Base-by-base conservation (phyloP, 2,329 filamentous ascomycete species). In the Penicillium sp. region DNA sequence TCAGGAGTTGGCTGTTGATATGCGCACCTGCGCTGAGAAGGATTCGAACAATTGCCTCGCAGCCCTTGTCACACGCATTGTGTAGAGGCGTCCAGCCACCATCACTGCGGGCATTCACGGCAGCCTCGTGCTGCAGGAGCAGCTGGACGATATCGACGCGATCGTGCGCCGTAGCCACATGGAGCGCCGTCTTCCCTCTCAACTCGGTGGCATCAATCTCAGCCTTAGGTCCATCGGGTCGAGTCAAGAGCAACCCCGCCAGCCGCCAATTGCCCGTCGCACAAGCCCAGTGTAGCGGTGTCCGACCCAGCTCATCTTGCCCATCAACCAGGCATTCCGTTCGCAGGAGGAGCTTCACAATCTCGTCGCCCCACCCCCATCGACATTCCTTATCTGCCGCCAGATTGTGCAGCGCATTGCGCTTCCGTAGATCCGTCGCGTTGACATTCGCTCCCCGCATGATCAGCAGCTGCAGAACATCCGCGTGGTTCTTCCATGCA, bases 281-380 rank as follows among this genome's bases (percentile, higher is more conserved):
- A 23, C 75, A 78, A 2, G 78, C 77, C 77, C 77, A 80, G 44
- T 80, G 70, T 28, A 81, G 56, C 2, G 78, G 73, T 19, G 74
- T 77, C 9, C 78, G 68, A 7, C 72, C 72, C 15, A 73, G 55
- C 36, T 67, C 65, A 51, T 75, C 72, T 18, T 63, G 60, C 0
- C 64, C 68, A 45, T 73, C 69, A 19, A 74, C 56, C 8, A 58
- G 50, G 42, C 69, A 68, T 15, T 62, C 56, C 4, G 64, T 66
- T 14, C 56, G 49, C 32, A 75, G 46, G 25, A 75, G 43, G 34
- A 70, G 39, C 11, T 60, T 55, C 13, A 75, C 63, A 13, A 73
- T 66, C 43, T 72, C 65, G 19, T 69, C 59, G 1, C 67, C 70
- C 72, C 72, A 75, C 25, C 73, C 68, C 42, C 43, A 56, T 4